phyloP scores from a whole-genome alignment of 1,284 basidiomycete species.

The Irpex lacteus region DNA sequence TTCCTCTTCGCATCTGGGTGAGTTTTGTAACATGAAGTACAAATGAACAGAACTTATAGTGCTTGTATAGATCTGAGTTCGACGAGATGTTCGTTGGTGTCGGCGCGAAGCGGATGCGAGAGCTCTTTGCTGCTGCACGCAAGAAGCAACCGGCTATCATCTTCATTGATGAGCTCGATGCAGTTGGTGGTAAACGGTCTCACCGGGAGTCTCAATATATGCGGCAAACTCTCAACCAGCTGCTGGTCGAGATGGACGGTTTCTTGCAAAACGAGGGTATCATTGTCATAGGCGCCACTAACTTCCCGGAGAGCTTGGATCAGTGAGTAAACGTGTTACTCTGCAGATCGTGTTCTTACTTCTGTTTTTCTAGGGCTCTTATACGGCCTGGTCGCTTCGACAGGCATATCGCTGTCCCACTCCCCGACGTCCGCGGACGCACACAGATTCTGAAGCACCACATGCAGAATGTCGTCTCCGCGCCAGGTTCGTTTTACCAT shows the following conservation, averaged over 20 bases:
- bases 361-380: slow-evolving; percentile 59
- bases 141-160: slow-evolving; percentile 95
- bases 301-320: slow-evolving; percentile 91
- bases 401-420: slow-evolving; percentile 83
- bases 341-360: slow-evolving; percentile 2
- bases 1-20: slow-evolving; percentile 87
- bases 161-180: slow-evolving; percentile 93
- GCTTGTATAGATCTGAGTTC: slow-evolving; percentile 77
- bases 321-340: slow-evolving; percentile 48
- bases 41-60: slow-evolving; percentile 10
- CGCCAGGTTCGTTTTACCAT: slow-evolving; percentile 42
- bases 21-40: slow-evolving; percentile 6
- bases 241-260: slow-evolving; percentile 94
- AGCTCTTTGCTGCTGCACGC: slow-evolving; percentile 92
- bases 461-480: slow-evolving; percentile 75
- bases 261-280: slow-evolving; percentile 90
- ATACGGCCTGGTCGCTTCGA: slow-evolving; percentile 95
- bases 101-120: slow-evolving; percentile 93
- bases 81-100: slow-evolving; percentile 98
- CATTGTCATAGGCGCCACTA: slow-evolving; percentile 93
- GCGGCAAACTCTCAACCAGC: slow-evolving; percentile 92
- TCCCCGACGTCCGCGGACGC: slow-evolving; percentile 86
- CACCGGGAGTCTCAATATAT: slow-evolving; percentile 86
- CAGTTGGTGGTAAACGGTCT: slow-evolving; percentile 90
- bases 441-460: slow-evolving; percentile 89